Base-by-base conservation (phyloP, 129 eudicot species). In the Ambrosia trifida region DNA sequence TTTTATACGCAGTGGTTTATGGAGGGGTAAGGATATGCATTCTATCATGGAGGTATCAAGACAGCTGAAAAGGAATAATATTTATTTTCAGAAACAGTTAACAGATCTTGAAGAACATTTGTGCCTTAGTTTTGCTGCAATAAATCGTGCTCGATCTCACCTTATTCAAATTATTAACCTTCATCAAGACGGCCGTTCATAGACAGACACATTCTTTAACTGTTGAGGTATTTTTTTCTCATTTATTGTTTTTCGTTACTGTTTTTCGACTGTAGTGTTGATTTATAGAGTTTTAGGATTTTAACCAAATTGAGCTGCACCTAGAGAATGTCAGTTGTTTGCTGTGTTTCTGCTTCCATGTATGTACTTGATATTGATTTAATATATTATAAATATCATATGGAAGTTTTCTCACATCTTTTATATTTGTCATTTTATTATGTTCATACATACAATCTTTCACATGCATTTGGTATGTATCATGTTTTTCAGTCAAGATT, bases 81-180 rank as follows among this genome's bases (percentile, higher is more conserved):
- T 64, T 2, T 85, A 76, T 80, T 78, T 86, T 67, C 77, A 77
- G 2, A 49, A 76, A 52, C 91, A 90, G 80, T 86, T 93, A 19
- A 75, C 69, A 1, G 94, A 85, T 78, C 96, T 93, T 17, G 91
- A 89, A 71, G 96, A 87, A 28, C 91, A 89, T 72, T 67, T 93
- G 76, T 87, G 93, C 24, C 91, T 89, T 9, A 86, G 98, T 74
- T 93, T 93, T 61, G 86, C 89, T 64, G 89, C 90, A 43, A 93
- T 89, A 12, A 93, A 93, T 67, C 83, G 90, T 35, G 87, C 91
- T 11, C 81, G 98, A 77, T 17, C 79, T 57, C 84, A 69, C 19
- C 90, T 93, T 8, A 83, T 93, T 14, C 80, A 85, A 31, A 83
- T 84, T 75, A 83, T 93, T 47, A 66, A 68, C 59, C 83, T 77